Conservation (phyloP, 163 green algal species). For the Chlorella variabilis region DNA sequence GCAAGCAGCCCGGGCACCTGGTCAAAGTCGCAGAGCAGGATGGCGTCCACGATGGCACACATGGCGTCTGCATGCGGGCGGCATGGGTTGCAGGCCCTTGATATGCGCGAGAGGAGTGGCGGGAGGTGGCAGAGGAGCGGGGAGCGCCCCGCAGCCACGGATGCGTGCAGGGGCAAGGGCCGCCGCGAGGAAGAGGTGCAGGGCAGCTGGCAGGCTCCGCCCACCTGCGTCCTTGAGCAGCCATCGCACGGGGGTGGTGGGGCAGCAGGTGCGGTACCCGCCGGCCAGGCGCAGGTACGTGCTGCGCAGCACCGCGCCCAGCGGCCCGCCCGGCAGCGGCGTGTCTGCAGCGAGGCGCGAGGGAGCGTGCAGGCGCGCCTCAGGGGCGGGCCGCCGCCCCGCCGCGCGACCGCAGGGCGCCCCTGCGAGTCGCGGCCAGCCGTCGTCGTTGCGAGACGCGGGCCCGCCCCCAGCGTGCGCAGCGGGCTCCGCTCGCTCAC, state of each 20-base stretch:
- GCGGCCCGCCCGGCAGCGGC: conserved; percentile 1
- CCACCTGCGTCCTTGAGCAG: not conserved
- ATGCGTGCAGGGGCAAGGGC: not conserved
- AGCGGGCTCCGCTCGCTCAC: not conserved
- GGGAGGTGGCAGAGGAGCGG: not conserved
- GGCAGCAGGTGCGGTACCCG: conserved; percentile 6
- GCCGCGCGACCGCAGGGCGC: not conserved
- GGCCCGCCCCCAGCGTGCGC: not conserved
- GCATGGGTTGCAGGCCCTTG: too few relatives aligned
- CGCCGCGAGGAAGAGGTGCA: too few relatives aligned
- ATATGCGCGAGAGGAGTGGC: too few relatives aligned
- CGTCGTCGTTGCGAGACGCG: not conserved
- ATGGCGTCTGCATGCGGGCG: not conserved
- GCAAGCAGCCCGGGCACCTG: not conserved
- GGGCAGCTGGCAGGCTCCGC: not conserved
- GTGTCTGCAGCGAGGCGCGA: too few relatives aligned
- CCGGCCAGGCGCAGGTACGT: not conserved
- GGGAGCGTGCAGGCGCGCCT: not conserved
- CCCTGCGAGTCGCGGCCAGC: not conserved
- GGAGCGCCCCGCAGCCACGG: not conserved
- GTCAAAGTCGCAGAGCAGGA: not conserved
- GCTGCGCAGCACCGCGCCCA: not conserved
- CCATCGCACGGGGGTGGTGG: not conserved
- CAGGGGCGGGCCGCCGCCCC: not conserved
- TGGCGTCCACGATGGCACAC: not conserved